Conservation (phyloP, 331 rosid species). For the Pyrus hybrid region DNA sequence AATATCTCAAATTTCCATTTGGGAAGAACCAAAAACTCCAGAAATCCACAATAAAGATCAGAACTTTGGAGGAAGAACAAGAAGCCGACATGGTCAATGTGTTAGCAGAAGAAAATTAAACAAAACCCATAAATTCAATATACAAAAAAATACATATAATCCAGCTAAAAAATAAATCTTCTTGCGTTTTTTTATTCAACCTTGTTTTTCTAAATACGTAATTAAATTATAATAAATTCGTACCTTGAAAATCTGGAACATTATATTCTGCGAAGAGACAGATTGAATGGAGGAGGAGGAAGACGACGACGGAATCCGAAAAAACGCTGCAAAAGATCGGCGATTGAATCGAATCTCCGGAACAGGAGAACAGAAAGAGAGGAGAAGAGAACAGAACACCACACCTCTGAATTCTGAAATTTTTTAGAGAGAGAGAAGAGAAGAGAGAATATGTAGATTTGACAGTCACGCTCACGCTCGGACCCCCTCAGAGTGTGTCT, state of each 20-base stretch:
- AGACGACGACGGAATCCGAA: constrained; percentile 55
- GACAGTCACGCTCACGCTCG: constrained; percentile 83
- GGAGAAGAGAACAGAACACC: constrained; percentile 4
- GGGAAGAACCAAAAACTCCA: background rate
- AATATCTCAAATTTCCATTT: background rate
- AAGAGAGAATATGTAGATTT: constrained; percentile 70
- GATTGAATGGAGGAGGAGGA: constrained; percentile 29
- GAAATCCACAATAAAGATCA: background rate
- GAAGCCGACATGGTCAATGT: constrained; percentile 12
- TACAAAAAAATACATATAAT: background rate
- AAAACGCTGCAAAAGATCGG: constrained; percentile 42
- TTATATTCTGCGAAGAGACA: constrained; percentile 51
- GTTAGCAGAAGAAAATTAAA: constrained; percentile 2
- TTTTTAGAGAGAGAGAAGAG: constrained; percentile 18
- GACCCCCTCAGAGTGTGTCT: constrained; percentile 30
- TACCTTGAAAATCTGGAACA: constrained; percentile 78
- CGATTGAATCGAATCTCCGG: constrained; percentile 58
- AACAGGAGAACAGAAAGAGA: constrained; percentile 12
- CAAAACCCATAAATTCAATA: background rate
- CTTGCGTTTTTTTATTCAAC: background rate
- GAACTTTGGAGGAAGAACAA: background rate
- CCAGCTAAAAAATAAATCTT: background rate
- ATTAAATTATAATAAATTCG: constrained; percentile 2
- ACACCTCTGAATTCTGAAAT: constrained; percentile 10
- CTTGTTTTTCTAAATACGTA: background rate